These are phyloP conservation scores for Grosmannia serpens DNA, from an alignment of 2,329 filamentous ascomycete species.

Conservation along the genomic window DNA sequence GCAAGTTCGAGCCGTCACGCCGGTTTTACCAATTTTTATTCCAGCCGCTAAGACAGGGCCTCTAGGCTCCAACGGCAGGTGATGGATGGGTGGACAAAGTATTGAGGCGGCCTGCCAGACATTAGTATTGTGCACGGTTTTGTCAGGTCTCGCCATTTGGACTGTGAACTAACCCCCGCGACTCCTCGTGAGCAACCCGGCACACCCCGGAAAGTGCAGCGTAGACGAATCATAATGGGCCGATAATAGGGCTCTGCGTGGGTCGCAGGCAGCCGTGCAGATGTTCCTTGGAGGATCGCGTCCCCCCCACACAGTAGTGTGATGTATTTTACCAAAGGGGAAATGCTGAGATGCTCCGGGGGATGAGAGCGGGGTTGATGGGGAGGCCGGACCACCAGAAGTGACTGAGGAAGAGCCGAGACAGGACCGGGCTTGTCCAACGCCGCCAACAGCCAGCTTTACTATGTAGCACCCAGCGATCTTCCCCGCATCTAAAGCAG, in stretches of 20 bases:
- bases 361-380: neutral
- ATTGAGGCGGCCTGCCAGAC: neutral
- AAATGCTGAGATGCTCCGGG: neutral
- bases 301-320: neutral
- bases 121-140: neutral
- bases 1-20: neutral
- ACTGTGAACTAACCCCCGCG: neutral
- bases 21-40: neutral
- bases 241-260: neutral
- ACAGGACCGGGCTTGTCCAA: neutral
- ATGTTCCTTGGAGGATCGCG: neutral
- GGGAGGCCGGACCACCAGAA: neutral
- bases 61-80: neutral
- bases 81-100: neutral
- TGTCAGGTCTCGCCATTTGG: neutral
- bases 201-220: neutral
- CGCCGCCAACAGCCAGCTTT: neutral
- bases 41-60: neutral
- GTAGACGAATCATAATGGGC: neutral
- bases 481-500: neutral
- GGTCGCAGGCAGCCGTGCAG: neutral
- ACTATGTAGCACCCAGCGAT: neutral
- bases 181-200: neutral
- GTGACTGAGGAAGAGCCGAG: neutral
- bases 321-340: neutral